Percentiles rank a stretch among this genome's conserved stretches.
Conservation (phyloP, 495 filamentous ascomycete genomes). For the Bacidia gigantensis region DNA sequence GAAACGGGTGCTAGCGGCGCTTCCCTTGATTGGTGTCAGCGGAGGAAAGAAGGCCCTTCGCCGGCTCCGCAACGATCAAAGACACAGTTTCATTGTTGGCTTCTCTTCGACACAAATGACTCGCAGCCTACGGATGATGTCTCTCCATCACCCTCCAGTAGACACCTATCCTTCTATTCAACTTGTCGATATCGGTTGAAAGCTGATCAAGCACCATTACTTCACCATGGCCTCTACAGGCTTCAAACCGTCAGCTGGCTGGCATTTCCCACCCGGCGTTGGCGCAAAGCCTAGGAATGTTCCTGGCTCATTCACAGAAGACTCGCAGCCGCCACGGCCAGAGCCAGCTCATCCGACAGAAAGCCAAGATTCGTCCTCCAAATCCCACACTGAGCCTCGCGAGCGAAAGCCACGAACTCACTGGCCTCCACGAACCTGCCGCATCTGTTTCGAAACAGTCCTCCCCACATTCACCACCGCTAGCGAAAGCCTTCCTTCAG, state of each 20-base stretch:
- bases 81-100: too few relatives aligned
- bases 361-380: background rate
- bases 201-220: too few relatives aligned
- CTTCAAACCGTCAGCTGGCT: background rate
- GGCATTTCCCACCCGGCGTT: slow-evolving; percentile 17
- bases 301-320: slow-evolving; percentile 17
- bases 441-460: slow-evolving; percentile 84
- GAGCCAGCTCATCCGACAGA: background rate
- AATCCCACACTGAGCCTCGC: background rate
- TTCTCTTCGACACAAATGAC: too few relatives aligned
- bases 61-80: too few relatives aligned
- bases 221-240: background rate
- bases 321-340: background rate
- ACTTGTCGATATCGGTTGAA: too few relatives aligned
- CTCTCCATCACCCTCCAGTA: too few relatives aligned
- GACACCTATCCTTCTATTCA: too few relatives aligned
- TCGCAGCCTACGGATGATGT: too few relatives aligned
- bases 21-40: too few relatives aligned
- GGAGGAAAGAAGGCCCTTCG: too few relatives aligned
- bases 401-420: slow-evolving; percentile 24
- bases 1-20: too few relatives aligned
- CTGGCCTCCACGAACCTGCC: slow-evolving; percentile 63
- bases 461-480: slow-evolving; percentile 59
- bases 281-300: slow-evolving; percentile 13
- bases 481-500: slow-evolving; percentile 42